These are phyloP conservation scores for Pseudognaphalium luteoalbum DNA, from an alignment of 129 eudicot species.

Conservation along the genomic window DNA sequence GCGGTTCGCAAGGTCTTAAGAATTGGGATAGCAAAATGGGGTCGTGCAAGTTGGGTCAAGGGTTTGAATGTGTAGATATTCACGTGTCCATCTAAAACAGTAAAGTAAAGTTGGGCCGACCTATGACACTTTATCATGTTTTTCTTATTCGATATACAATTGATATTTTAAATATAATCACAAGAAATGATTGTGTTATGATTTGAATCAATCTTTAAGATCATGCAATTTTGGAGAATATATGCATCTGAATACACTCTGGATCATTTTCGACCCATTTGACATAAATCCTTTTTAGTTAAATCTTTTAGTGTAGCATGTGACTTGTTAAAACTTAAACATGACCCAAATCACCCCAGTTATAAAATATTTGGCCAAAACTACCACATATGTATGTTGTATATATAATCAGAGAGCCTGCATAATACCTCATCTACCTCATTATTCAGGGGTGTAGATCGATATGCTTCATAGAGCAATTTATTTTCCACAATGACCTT, in stretches of 20 bases:
- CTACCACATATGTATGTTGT: neutral
- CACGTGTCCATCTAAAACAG: neutral
- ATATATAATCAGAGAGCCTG: neutral
- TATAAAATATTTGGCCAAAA: neutral
- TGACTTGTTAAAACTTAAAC: neutral
- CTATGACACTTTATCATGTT: neutral
- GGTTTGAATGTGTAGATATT: neutral
- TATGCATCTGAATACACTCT: neutral
- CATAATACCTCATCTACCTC: constrained; percentile 79
- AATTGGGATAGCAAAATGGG: neutral
- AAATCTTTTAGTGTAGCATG: neutral
- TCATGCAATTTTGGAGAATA: neutral
- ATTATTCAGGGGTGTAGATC: constrained; percentile 48
- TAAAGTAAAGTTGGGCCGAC: neutral
- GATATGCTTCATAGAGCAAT: constrained; percentile 58
- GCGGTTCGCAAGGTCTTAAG: too few relatives aligned
- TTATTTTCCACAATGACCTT: constrained; percentile 65
- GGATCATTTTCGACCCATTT: neutral
- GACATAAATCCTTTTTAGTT: neutral
- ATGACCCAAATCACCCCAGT: neutral
- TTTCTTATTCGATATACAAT: neutral
- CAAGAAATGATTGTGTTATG: neutral
- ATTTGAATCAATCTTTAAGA: neutral
- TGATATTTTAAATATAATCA: neutral
- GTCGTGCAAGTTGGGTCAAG: neutral